Conservation (phyloP, 2,329 filamentous ascomycete genomes). For the Aspergillus phoenicis region DNA sequence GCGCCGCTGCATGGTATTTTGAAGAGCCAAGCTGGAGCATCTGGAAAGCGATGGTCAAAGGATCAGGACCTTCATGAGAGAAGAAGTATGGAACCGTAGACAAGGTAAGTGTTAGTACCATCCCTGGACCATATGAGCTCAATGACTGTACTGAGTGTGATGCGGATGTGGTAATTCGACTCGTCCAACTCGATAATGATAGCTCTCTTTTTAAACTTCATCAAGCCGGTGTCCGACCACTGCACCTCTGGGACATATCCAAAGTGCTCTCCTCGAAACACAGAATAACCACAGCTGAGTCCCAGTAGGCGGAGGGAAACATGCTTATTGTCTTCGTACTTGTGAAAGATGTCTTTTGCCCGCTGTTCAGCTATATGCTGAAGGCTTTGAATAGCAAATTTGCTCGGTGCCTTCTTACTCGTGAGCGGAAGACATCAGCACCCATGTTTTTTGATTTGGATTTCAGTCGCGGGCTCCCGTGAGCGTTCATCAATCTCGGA, state of each 20-base stretch:
- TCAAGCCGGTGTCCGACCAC: conserved; percentile 14
- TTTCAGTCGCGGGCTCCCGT: conserved; percentile 1
- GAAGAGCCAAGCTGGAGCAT: background rate
- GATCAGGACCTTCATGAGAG: background rate
- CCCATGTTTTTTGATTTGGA: conserved; percentile 25
- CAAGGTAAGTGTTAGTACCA: conserved; percentile 55
- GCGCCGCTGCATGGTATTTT: background rate
- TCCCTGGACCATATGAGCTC: conserved; percentile 48
- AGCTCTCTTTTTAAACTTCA: conserved; percentile 48
- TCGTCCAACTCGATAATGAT: conserved; percentile 45
- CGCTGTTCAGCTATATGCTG: conserved; percentile 33
- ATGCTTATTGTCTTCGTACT: conserved; percentile 20
- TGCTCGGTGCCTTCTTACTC: conserved; percentile 40
- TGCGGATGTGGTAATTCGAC: conserved; percentile 45
- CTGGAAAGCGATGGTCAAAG: background rate
- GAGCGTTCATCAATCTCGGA: background rate
- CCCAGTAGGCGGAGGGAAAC: conserved; percentile 11
- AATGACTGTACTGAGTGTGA: conserved; percentile 54
- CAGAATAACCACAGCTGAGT: conserved; percentile 53
- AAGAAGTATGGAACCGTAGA: conserved; percentile 56
- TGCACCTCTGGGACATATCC: conserved; percentile 42
- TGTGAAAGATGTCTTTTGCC: conserved; percentile 10
- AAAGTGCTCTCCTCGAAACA: conserved; percentile 42
- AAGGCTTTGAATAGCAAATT: conserved; percentile 41
- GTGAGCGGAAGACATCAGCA: conserved; percentile 26